Percentiles rank a stretch among this genome's conserved stretches.
These are phyloP conservation scores for Hysterium pulicare DNA, from an alignment of 2,329 filamentous ascomycete genomes.

Conservation along the genomic window DNA sequence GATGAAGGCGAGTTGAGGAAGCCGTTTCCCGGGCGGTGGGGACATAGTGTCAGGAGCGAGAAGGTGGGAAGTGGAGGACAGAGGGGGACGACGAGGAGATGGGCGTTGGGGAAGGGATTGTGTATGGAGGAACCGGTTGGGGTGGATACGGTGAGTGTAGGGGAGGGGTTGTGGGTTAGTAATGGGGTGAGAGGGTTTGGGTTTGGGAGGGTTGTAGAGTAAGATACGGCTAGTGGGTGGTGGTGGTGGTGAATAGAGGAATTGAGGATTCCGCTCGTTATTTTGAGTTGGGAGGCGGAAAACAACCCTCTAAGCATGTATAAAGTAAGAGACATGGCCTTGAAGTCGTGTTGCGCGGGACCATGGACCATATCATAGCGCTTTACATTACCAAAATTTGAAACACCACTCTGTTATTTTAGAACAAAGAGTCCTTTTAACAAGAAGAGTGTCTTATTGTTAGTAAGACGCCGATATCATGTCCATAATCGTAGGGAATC, in stretches of 20 bases:
- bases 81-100: constrained; percentile 75
- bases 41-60: constrained; percentile 33
- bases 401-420: no score
- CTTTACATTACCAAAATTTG: no score
- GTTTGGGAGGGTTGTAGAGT: constrained; percentile 31
- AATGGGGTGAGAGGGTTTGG: constrained; percentile 80
- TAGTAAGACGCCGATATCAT: no score
- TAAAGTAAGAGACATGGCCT: no score
- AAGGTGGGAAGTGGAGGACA: constrained; percentile 72
- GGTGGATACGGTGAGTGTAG: constrained; percentile 60
- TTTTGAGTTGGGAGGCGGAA: background rate
- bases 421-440: no score
- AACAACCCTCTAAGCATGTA: no score
- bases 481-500: no score
- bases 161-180: constrained; percentile 83
- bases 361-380: no score
- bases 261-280: no score
- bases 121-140: constrained; percentile 63
- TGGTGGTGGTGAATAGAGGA: background rate
- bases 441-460: no score
- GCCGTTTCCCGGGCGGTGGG: constrained; percentile 38
- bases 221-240: no score
- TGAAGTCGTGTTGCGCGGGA: no score
- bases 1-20: constrained; percentile 21
- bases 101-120: constrained; percentile 69